Conservation (phyloP, 257 asterid species). For the Solanum pimpinellifolium region DNA sequence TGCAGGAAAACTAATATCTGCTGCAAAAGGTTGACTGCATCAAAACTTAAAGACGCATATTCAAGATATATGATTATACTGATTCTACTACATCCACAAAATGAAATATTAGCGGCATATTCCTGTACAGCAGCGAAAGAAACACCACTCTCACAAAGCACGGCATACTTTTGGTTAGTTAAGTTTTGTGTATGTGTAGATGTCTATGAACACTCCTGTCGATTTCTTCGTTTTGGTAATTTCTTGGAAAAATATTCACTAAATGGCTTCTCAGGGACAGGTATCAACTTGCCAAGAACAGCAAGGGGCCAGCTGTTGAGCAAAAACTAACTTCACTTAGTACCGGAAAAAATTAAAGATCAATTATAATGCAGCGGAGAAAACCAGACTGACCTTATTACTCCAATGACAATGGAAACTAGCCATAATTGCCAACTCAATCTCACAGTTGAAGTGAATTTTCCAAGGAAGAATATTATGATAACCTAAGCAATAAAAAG, state of each 20-base stretch:
- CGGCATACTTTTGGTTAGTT: neutral
- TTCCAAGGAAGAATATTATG: slow-evolving; percentile 79
- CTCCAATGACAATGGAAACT: slow-evolving; percentile 65
- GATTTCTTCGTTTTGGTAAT: neutral
- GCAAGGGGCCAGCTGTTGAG: slow-evolving; percentile 42
- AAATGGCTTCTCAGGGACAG: slow-evolving; percentile 24
- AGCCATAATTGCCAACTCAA: slow-evolving; percentile 91
- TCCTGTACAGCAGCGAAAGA: neutral
- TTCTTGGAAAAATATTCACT: slow-evolving; percentile 2
- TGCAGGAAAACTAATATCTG: neutral
- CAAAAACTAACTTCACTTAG: neutral
- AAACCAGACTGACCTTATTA: slow-evolving; percentile 37
- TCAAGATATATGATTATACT: neutral
- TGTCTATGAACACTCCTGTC: neutral
- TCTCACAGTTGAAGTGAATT: slow-evolving; percentile 54
- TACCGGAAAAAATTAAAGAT: neutral
- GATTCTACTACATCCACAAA: neutral
- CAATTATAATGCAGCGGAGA: neutral
- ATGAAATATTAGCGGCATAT: neutral
- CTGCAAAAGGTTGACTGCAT: neutral
- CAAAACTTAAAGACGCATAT: neutral
- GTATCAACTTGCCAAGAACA: slow-evolving; percentile 26
- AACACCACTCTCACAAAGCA: neutral
- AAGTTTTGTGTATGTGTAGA: neutral
- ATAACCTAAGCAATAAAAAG: slow-evolving; percentile 35